A percentile compares a stretch with the other conserved stretches of the same genome.
Evolutionary conservation across 257 asterid genomes (phyloP).

Genomic region (Gynochthodes officinalis): DNA sequence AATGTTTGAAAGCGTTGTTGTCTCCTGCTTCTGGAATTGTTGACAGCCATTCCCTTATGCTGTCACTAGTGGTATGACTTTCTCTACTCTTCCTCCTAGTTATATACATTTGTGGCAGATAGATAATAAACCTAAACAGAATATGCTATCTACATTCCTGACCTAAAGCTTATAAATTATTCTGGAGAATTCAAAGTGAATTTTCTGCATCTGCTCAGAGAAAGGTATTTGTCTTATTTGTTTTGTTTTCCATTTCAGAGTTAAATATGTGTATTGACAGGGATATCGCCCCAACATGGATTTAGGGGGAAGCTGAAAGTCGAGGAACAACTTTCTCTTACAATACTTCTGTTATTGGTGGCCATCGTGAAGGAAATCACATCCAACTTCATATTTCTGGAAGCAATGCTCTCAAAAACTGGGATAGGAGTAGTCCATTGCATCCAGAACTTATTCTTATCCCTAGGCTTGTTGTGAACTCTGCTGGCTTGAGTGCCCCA

Average conservation of each 20-base stretch:
- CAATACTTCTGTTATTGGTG: slow-evolving; percentile 66
- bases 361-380: slow-evolving; percentile 38
- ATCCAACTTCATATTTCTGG: slow-evolving; percentile 57
- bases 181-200: neutral
- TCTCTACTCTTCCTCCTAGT: neutral
- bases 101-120: neutral
- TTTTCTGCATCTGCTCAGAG: neutral
- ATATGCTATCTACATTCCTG: neutral
- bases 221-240: neutral
- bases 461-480: slow-evolving; percentile 70
- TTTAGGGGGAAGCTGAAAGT: slow-evolving; percentile 93
- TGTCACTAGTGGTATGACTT: slow-evolving; percentile 57
- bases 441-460: slow-evolving; percentile 59
- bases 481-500: slow-evolving; percentile 74
- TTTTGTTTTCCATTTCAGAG: slow-evolving; percentile 30
- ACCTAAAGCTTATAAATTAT: neutral
- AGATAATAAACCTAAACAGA: neutral
- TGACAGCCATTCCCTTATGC: slow-evolving; percentile 73
- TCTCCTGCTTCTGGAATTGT: slow-evolving; percentile 79
- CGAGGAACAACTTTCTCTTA: slow-evolving; percentile 62
- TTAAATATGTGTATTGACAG: slow-evolving; percentile 46
- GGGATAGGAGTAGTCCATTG: slow-evolving; percentile 36
- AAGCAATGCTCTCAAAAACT: slow-evolving; percentile 41
- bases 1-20: slow-evolving; percentile 63
- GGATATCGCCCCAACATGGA: slow-evolving; percentile 37